These are phyloP conservation scores for Oryza glaberrima DNA, from an alignment of 176 grass and related monocot species.

Conservation along the genomic window DNA sequence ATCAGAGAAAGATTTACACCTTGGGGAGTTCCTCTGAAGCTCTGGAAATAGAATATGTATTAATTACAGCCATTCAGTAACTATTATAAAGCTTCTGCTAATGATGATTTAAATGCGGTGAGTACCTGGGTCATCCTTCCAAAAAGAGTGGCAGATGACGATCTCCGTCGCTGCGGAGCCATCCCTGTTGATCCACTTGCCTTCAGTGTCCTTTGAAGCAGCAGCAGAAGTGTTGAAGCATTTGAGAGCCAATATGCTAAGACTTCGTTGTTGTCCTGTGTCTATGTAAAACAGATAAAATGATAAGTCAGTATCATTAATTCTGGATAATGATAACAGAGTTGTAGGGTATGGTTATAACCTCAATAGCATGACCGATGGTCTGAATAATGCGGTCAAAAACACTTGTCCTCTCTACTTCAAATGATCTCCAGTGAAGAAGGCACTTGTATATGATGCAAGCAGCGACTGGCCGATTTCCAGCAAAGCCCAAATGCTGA, in stretches of 20 bases:
- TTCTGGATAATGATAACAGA: slow-evolving; percentile 25
- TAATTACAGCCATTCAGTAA: slow-evolving; percentile 35
- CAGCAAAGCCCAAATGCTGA: slow-evolving; percentile 88
- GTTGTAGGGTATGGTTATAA: slow-evolving; percentile 45
- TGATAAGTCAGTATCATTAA: slow-evolving; percentile 27
- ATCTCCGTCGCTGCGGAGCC: slow-evolving; percentile 87
- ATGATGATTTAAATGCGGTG: slow-evolving; percentile 31
- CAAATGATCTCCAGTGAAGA: slow-evolving; percentile 99
- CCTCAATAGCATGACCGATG: slow-evolving; percentile 98
- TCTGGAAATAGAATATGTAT: slow-evolving; percentile 54
- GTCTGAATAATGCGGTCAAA: slow-evolving; percentile 99
- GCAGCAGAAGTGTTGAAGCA: slow-evolving; percentile 82
- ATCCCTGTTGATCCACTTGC: slow-evolving; percentile 89
- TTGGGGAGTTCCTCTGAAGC: slow-evolving; percentile 93
- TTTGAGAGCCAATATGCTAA: slow-evolving; percentile 99
- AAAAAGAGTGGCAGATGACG: slow-evolving; percentile 95
- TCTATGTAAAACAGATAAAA: slow-evolving; percentile 67
- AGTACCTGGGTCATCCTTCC: slow-evolving; percentile 95
- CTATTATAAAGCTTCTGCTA: slow-evolving; percentile 38
- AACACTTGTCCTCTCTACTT: slow-evolving; percentile 99
- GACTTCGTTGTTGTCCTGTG: slow-evolving; percentile 95
- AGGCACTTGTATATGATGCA: slow-evolving; percentile 99
- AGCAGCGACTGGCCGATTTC: slow-evolving; percentile 79
- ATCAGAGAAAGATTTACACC: slow-evolving; percentile 90
- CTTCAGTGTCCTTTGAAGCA: slow-evolving; percentile 96